Evolutionary conservation across 352 stramenopile genomes (phyloP), one percentile per base, ranked within the genome.

Genomic region (Globisporangium middletonii): DNA sequence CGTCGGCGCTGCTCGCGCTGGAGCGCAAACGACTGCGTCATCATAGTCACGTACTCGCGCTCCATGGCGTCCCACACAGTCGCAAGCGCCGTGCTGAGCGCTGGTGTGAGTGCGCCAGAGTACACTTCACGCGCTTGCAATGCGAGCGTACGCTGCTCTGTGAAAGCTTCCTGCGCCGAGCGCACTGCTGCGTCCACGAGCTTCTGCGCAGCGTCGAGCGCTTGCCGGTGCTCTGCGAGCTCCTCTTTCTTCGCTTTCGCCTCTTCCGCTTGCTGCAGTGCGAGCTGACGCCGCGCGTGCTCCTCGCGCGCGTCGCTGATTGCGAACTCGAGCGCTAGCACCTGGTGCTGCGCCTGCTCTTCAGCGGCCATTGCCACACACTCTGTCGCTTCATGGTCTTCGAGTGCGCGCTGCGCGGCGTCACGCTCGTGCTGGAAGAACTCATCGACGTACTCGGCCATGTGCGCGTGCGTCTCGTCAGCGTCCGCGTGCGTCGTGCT

Each of bases 161-260:
- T 43, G 13, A 65, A 37, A 52, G 72, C 79, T 9, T 26, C 60
- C n/a, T 57, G 60, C 6, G 59, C 65, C 33, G 48, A 47, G 4
- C 11, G 19, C 15, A 68, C 60, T 5, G 69, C 64, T 23, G 44
- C 55, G 18, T 87, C 75, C 9, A 75, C 35, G 3, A 64, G 67
- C 43, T 65, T 69, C n/a, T 73, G 64, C 5, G 63, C 67, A 19
- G 62, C 57, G 4, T 83, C 71, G 33, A 80, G n/a, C 6, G 63
- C 69, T 12, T 63, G 57, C 8, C 72, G 69, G n/a, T 85, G 60
- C 45, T 86, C 79, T 0, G 67, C 50, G 38, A 86, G 48, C 38
- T 92, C 79, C 35, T 92, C 82, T 59, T 92, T 92, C 57, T 92
- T 92, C 26, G 72, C 75, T 52, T 89, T 92, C 15, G 72, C 67